Conservation (phyloP, 306 rosid species). For the Vachellia collinsii region DNA sequence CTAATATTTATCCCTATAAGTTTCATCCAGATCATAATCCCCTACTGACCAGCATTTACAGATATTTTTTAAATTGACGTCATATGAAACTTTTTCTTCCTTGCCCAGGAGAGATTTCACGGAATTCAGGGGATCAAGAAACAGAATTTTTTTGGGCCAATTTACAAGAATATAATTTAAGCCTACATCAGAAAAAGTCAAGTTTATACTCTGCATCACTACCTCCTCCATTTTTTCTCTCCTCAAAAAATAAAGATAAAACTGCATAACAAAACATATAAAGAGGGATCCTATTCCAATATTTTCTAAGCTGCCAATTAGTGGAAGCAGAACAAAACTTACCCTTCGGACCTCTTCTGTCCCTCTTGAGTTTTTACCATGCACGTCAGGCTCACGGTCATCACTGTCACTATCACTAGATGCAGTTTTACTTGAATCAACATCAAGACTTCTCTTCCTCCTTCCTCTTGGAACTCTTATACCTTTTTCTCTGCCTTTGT, state of each 20-base stretch:
- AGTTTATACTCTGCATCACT: not conserved
- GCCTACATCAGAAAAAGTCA: not conserved
- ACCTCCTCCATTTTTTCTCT: not conserved
- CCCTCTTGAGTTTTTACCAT: constrained; percentile 34
- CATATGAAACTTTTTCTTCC: not conserved
- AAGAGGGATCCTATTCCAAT: not conserved
- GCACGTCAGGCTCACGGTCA: constrained; percentile 45
- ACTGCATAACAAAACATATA: constrained; percentile 22
- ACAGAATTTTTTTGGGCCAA: not conserved
- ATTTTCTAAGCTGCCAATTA: constrained; percentile 19
- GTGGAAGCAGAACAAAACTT: constrained; percentile 38
- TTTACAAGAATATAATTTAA: constrained; percentile 17
- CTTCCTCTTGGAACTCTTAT: constrained; percentile 50
- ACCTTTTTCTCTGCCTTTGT: constrained; percentile 45
- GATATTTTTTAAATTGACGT: not conserved
- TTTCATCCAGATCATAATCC: not conserved
- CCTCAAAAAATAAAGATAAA: constrained; percentile 21
- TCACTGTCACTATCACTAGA: constrained; percentile 48
- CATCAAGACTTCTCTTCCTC: constrained; percentile 44
- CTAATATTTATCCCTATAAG: not conserved
- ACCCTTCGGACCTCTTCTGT: constrained; percentile 67
- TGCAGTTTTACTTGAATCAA: constrained; percentile 48
- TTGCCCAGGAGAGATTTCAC: constrained; percentile 17
- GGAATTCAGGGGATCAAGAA: constrained; percentile 30
- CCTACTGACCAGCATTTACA: not conserved